Conservation (phyloP, 176 grass and related monocot species). For the Otatea glauca region DNA sequence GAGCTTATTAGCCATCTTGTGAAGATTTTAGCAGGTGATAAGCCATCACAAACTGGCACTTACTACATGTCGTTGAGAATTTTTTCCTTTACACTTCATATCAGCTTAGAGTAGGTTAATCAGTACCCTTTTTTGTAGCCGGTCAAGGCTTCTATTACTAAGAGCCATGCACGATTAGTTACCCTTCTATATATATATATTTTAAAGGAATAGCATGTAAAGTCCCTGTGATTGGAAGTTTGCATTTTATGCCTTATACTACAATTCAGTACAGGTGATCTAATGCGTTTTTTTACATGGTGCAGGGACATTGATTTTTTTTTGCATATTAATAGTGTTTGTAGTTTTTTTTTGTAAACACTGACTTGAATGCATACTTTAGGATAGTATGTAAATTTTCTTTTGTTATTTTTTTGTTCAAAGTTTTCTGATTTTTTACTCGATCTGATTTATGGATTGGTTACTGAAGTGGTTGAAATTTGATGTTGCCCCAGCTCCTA, state of each 20-base stretch:
- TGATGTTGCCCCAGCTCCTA: slow-evolving; percentile 64
- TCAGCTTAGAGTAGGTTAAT: slow-evolving; percentile 23
- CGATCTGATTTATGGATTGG: slow-evolving; percentile 16
- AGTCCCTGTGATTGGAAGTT: slow-evolving; percentile 17
- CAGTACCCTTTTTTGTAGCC: slow-evolving; percentile 7
- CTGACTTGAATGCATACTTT: slow-evolving; percentile 35
- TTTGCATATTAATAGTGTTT: slow-evolving; percentile 18
- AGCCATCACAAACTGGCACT: neutral
- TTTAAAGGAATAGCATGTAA: slow-evolving; percentile 5
- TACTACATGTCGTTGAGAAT: slow-evolving; percentile 13
- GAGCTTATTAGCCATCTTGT: neutral
- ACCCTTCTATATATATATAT: neutral
- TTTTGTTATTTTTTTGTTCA: slow-evolving; percentile 12
- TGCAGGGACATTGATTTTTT: neutral
- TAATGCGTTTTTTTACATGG: slow-evolving; percentile 28
- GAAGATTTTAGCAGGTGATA: neutral
- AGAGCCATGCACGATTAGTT: slow-evolving; percentile 3
- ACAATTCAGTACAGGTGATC: slow-evolving; percentile 20
- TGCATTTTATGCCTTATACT: slow-evolving; percentile 34
- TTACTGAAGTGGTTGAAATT: slow-evolving; percentile 43
- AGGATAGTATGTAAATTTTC: slow-evolving; percentile 8
- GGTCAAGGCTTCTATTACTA: slow-evolving; percentile 21
- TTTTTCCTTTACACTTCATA: slow-evolving; percentile 8
- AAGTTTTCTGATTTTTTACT: slow-evolving; percentile 32
- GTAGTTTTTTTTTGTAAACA: slow-evolving; percentile 18